These are phyloP conservation scores for Alternaria dauci DNA, from an alignment of 2,329 filamentous ascomycete genomes.

Conservation along the genomic window DNA sequence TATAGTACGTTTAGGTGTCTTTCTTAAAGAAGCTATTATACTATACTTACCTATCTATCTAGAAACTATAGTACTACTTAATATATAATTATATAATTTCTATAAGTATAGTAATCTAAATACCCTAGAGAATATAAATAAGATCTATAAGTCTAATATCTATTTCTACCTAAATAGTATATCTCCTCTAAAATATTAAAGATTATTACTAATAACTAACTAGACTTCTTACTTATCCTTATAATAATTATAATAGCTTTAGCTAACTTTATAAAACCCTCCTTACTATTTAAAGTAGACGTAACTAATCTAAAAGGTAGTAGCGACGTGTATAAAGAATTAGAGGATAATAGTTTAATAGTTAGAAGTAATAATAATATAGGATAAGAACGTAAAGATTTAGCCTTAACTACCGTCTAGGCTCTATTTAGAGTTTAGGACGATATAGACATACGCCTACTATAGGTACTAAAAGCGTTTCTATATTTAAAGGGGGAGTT, in stretches of 20 bases:
- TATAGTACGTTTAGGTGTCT: slow-evolving; percentile 71
- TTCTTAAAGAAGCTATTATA: slow-evolving; percentile 76
- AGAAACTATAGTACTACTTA: slow-evolving; percentile 64
- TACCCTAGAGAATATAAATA: slow-evolving; percentile 69
- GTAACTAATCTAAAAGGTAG: slow-evolving; percentile 42
- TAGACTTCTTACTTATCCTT: slow-evolving; percentile 45
- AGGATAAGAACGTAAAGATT: not conserved
- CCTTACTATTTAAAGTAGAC: slow-evolving; percentile 58
- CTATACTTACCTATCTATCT: slow-evolving; percentile 71
- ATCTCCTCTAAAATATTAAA: slow-evolving; percentile 58
- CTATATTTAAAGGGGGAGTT: slow-evolving; percentile 65
- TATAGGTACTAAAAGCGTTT: slow-evolving; percentile 67
- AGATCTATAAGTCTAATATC: slow-evolving; percentile 69
- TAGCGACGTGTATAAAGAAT: slow-evolving; percentile 58
- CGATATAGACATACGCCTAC: slow-evolving; percentile 56
- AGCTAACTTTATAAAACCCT: slow-evolving; percentile 63
- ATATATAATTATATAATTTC: slow-evolving; percentile 77
- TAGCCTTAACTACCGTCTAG: slow-evolving; percentile 44
- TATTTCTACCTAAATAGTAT: slow-evolving; percentile 76
- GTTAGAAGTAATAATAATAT: slow-evolving; percentile 33
- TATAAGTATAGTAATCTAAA: slow-evolving; percentile 74
- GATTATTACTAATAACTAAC: not conserved
- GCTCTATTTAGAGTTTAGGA: slow-evolving; percentile 33
- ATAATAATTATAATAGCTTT: slow-evolving; percentile 75
- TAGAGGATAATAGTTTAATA: slow-evolving; percentile 49